phyloP scores from a whole-genome alignment of 768 basidiomycete species.

The Phylloporus sp. region DNA sequence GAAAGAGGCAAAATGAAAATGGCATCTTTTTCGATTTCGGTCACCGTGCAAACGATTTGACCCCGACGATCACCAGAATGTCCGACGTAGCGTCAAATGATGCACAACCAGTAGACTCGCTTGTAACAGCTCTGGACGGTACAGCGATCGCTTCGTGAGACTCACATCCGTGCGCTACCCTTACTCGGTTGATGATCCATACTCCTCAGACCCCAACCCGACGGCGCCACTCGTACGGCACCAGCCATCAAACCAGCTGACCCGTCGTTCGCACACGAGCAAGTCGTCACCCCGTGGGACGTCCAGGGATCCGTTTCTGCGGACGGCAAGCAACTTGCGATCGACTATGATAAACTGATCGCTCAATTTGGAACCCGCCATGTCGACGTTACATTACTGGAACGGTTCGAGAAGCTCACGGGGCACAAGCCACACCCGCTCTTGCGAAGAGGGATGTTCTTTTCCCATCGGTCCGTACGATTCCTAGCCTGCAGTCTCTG shows the following conservation, averaged over 20 bases:
- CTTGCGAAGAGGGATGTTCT: constrained; percentile 90
- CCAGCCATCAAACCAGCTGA: constrained; percentile 29
- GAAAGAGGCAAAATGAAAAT: too few species aligned
- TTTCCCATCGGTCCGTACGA: constrained; percentile 82
- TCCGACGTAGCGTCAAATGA: constrained; percentile 22
- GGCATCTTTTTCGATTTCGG: too few species aligned
- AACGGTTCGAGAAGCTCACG: constrained; percentile 87
- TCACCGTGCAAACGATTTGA: too few species aligned
- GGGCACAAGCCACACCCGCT: constrained; percentile 85
- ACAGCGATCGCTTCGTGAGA: constrained; percentile 31
- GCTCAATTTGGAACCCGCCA: constrained; percentile 89
- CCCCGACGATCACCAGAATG: constrained; percentile 12
- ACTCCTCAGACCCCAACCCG: constrained; percentile 14
- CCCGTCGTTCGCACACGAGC: constrained; percentile 40
- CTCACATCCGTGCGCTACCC: not conserved
- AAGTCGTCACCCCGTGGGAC: constrained; percentile 96
- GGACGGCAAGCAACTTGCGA: constrained; percentile 87
- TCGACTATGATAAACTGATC: constrained; percentile 95
- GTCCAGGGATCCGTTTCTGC: constrained; percentile 85
- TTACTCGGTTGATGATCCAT: not conserved
- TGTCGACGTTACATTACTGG: constrained; percentile 70
- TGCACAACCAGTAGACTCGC: constrained; percentile 21
- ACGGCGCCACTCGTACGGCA: constrained; percentile 20
- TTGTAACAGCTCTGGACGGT: constrained; percentile 25
- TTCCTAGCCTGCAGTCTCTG: not conserved